These are phyloP conservation scores for Sugiyamaella lignohabitans DNA, from an alignment of 805 yeast species.

Conservation along the genomic window DNA sequence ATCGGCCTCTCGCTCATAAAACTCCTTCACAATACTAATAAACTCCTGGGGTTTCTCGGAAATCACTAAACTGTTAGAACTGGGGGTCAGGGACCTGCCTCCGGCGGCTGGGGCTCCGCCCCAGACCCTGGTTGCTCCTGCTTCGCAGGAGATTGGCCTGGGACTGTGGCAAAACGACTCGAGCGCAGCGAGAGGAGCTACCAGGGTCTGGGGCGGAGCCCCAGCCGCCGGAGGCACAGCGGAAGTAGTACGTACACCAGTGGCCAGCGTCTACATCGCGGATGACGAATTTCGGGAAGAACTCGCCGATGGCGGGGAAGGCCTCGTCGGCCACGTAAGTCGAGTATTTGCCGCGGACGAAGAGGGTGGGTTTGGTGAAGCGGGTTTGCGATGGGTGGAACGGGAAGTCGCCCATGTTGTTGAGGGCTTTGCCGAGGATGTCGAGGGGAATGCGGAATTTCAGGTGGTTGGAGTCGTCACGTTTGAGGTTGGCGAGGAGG, in stretches of 20 bases:
- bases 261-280: slow-evolving; percentile 81
- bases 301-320: slow-evolving; percentile 62
- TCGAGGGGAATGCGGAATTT: slow-evolving; percentile 64
- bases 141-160: too few species aligned
- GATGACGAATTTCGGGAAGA: slow-evolving; percentile 71
- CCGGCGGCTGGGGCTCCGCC: too few species aligned
- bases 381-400: slow-evolving; percentile 47
- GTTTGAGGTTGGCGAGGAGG: slow-evolving; percentile 59
- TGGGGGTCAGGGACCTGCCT: too few species aligned
- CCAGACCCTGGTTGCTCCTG: too few species aligned
- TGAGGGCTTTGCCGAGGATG: slow-evolving; percentile 52
- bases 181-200: too few species aligned
- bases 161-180: too few species aligned
- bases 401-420: slow-evolving; percentile 73
- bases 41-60: slow-evolving; percentile 81
- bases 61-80: slow-evolving; percentile 40
- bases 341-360: slow-evolving; percentile 73
- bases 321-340: slow-evolving; percentile 77
- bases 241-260: slow-evolving; percentile 44
- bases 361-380: slow-evolving; percentile 68
- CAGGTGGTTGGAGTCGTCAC: slow-evolving; percentile 35
- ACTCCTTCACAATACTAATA: slow-evolving; percentile 53
- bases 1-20: slow-evolving; percentile 27
- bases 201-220: too few species aligned
- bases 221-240: too few species aligned